Conservation (phyloP, 1,139 yeast species). For the Suzukiozyma palmioleophila region DNA sequence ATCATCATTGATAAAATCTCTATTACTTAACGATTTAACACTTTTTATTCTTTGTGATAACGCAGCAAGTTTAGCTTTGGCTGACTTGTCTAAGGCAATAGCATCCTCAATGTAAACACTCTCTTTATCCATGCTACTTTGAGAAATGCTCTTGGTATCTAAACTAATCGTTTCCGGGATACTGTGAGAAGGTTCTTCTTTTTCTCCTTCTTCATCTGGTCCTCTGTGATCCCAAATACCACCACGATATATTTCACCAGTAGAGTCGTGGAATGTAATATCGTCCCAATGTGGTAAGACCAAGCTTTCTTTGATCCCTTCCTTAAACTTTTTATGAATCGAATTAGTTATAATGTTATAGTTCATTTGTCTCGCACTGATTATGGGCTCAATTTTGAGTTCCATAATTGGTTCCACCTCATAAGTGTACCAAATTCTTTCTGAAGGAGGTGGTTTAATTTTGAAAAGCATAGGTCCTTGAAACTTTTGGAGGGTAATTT, state of each 20-base stretch:
- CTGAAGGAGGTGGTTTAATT: slow-evolving; percentile 87
- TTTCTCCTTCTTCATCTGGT: slow-evolving; percentile 7
- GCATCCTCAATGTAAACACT: neutral
- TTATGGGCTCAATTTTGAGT: slow-evolving; percentile 79
- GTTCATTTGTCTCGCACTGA: slow-evolving; percentile 76
- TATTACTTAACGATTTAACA: slow-evolving; percentile 1
- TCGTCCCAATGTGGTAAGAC: slow-evolving; percentile 92
- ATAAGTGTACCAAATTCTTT: slow-evolving; percentile 86
- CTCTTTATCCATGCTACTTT: neutral
- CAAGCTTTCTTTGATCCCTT: slow-evolving; percentile 71
- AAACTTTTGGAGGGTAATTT: slow-evolving; percentile 63
- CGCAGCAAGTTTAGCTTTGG: slow-evolving; percentile 1
- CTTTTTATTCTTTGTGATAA: neutral
- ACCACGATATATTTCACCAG: slow-evolving; percentile 71
- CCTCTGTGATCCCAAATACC: slow-evolving; percentile 76
- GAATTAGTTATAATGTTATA: slow-evolving; percentile 75
- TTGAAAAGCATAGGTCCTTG: slow-evolving; percentile 70
- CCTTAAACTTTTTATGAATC: slow-evolving; percentile 74
- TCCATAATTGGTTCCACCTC: slow-evolving; percentile 73
- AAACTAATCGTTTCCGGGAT: slow-evolving; percentile 1
- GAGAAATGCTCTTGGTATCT: slow-evolving; percentile 3
- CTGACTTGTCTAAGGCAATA: slow-evolving; percentile 1
- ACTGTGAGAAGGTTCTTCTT: slow-evolving; percentile 4
- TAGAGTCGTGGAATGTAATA: slow-evolving; percentile 62
- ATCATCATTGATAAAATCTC: neutral